Base-by-base conservation (phyloP, 139 green algal genomes). In the Coelastrella sp. region DNA sequence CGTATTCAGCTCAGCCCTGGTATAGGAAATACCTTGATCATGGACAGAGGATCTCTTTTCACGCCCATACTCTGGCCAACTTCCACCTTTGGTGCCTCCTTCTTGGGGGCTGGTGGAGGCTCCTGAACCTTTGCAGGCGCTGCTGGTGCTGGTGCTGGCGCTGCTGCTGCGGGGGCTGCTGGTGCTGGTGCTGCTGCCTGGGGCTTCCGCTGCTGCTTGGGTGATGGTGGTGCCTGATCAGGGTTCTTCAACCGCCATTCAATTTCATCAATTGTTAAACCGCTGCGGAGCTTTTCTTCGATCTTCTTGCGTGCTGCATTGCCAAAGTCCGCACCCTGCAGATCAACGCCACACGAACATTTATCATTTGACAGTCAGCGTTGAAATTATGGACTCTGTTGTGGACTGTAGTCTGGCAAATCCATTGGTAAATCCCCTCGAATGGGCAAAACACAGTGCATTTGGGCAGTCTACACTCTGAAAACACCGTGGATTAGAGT, bases 251-350 rank as follows among this genome's bases (percentile, higher is more conserved):
- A 90, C 17, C 80, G 32, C 11, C 23, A 75, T 80, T 94, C 92
- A 5, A 96, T 84, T 65, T 95, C 86, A 19, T 93, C 77, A 17
- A 97, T 60, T 6, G 56, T 92, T 59, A 90, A 88, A 22, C 96
- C 95, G 16, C 5, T 22, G 11, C 80, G 71, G 80, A 98, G 80
- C 89, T 95, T 92, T 13, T 92, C 84, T 80, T 95, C 90, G 77
- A 98, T 94, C 66, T 87, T 73, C 17, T 90, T 74, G 47, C 90
- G 90, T 7, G 94, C 96, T n/a, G 85, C 58, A 20, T 80, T 75
- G 19, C 88, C 90, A 92, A 96, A 96, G 87, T 97, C 95, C 4
- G 95, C 96, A 80, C 96, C 96, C 32, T 97, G 93, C 20, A n/a
- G 56, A 66, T 16, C 10, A 5, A 10, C 6, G 17, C 68, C 68